Evolutionary conservation across 1,284 basidiomycete genomes (phyloP), one percentile per base, ranked within the genome.

Genomic region (Microbotryum saponariae): DNA sequence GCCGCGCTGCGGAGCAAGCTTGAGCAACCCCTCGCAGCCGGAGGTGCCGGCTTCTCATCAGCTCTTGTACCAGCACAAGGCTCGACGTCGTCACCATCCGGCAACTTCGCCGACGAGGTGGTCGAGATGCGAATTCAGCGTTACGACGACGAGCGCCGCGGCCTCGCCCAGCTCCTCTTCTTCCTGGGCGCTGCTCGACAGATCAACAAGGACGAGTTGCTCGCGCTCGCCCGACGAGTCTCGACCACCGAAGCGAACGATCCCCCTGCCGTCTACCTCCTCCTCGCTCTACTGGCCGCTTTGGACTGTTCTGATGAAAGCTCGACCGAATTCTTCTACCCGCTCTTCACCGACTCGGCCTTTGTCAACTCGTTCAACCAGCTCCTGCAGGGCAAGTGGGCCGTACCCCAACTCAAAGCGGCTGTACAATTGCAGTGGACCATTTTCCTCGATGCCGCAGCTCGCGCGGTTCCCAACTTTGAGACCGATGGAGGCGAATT

Each of bases 351-450:
- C 47, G 70, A 76, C 70, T 62, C 68, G 45, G 58, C 71, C 46
- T 73, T 74, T 64, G 73, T 74, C 65, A 67, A 66, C 48, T 64
- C 70, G 57, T 69, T 73, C n/a, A 69, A 72, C 54, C 75, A 76
- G 73, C 75, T 76, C 65, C 76, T 77, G 53, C 77, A 76, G 73
- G 76, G 75, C 62, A 75, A 74, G 62, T 91, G 90, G 87, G 83
- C 82, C 61, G 85, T 89, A 10, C 80, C 82, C 1, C 85, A 85
- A 4, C 77, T 92, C 31, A 88, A 87, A 71, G 86, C 89, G 1
- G 81, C 83, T 0, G 74, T 93, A 4, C 77, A 87, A 12, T 80
- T 97, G 37, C 88, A 91, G 70, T 96, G 91, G 90, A 87, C 89
- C 0, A 78, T 93, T 59, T 91, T 88, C 75, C 80, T 89, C 69